Conservation (phyloP, 192 early-diverging fungal species). For the Coemansia sp. region DNA sequence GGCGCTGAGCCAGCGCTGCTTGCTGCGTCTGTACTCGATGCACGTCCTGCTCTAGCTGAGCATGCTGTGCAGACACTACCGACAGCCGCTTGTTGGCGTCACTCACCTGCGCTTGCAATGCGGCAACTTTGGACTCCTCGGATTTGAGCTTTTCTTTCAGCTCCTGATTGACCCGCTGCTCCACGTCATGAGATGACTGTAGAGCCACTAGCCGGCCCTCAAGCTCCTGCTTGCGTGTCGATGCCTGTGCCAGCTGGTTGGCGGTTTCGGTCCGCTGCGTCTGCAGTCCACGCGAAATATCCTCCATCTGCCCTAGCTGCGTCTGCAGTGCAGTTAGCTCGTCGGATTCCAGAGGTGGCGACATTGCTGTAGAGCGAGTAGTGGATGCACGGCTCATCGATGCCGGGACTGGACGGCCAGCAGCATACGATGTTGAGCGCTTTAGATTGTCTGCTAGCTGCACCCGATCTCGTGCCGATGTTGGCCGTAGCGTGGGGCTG, state of each 20-base stretch:
- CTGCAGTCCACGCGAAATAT: constrained; percentile 42
- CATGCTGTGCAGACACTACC: constrained; percentile 37
- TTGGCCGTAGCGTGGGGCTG: constrained; percentile 32
- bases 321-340: constrained; percentile 33
- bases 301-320: constrained; percentile 44
- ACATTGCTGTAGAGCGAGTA: constrained; percentile 23
- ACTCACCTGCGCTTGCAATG: constrained; percentile 30
- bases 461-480: constrained; percentile 16
- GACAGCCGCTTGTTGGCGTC: constrained; percentile 36
- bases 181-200: constrained; percentile 50
- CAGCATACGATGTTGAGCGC: constrained; percentile 30
- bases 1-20: constrained; percentile 30
- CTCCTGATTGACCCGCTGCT: constrained; percentile 50
- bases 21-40: constrained; percentile 48
- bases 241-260: constrained; percentile 26
- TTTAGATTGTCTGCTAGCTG: constrained; percentile 25
- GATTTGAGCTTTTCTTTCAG: constrained; percentile 38
- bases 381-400: constrained; percentile 28
- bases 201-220: constrained; percentile 39
- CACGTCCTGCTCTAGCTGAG: constrained; percentile 41
- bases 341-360: constrained; percentile 23
- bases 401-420: constrained; percentile 14
- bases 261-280: constrained; percentile 34
- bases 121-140: constrained; percentile 31
- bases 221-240: constrained; percentile 50